Percentiles rank a stretch among this genome's conserved stretches.
Evolutionary conservation across 768 basidiomycete genomes (phyloP).

Genomic region (Boletus rubescentipes): DNA sequence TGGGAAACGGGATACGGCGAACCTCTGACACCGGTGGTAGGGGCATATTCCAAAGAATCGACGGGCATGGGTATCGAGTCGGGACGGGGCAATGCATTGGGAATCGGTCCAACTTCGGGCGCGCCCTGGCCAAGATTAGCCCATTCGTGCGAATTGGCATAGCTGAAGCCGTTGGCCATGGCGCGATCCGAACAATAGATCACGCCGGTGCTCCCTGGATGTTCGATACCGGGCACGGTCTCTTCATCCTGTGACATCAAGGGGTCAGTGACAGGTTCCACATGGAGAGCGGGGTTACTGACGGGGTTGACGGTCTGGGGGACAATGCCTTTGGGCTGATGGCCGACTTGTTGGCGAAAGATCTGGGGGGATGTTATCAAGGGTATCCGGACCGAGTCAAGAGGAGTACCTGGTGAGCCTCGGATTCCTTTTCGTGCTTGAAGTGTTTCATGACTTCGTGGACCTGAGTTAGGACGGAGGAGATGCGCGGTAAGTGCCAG

Average conservation of each 20-base stretch:
- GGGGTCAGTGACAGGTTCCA: not conserved
- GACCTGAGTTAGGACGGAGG: constrained; percentile 47
- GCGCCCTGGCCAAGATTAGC: constrained; percentile 91
- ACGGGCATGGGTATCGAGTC: constrained; percentile 60
- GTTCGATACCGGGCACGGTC: constrained; percentile 84
- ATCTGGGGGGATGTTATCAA: constrained; percentile 46
- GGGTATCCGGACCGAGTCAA: not conserved
- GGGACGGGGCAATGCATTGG: constrained; percentile 67
- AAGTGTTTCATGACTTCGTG: constrained; percentile 64
- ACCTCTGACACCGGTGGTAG: constrained; percentile 90
- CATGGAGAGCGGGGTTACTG: constrained; percentile 15
- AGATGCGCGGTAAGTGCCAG: constrained; percentile 24
- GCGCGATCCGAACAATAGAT: constrained; percentile 93
- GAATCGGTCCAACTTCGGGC: constrained; percentile 85
- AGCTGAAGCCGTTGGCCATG: constrained; percentile 92
- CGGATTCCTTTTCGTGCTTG: constrained; percentile 80
- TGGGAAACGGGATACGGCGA: constrained; percentile 2
- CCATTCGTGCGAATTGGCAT: constrained; percentile 78
- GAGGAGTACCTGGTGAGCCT: constrained; percentile 71
- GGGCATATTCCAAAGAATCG: constrained; percentile 87
- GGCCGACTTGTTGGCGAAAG: constrained; percentile 70
- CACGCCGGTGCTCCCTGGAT: constrained; percentile 63
- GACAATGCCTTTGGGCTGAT: constrained; percentile 59
- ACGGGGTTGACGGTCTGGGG: constrained; percentile 76
- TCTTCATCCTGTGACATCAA: constrained; percentile 64